Base-by-base conservation (phyloP, 148 eudicot species). In the Persicaria maculosa region DNA sequence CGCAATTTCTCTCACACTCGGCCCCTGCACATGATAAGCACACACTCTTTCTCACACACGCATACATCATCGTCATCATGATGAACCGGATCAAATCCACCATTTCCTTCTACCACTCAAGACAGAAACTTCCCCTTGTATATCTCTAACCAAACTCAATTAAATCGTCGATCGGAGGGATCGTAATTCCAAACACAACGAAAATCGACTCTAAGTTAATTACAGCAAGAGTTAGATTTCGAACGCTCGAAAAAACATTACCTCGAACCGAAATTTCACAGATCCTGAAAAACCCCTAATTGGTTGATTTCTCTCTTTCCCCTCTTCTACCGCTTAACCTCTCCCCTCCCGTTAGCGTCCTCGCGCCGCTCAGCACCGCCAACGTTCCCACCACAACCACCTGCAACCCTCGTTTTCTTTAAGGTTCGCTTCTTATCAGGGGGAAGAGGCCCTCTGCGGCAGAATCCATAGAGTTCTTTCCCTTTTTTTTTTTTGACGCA, bases 21-120 rank as follows among this genome's bases (percentile, higher is more conserved):
- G 79, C 78, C 62, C 97, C 97, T 95, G 98, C 98, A 95, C 83
- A 85, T 81, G 77, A 87, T 72, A 90, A 82, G 88, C 87, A 92
- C 90, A 86, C 92, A 31, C 97, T 91, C 98, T 89, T 87, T 92
- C 97, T 92, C 98, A 90, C 98, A 85, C 98, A 85, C 93, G 86
- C 82, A 85, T 53, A 74, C 81, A 86, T 77, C 86, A 78, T 83
- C 86, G 78, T 82, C 83, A 69, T 85, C 86, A 71, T 84, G 80
- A 73, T 62, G 74, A 65, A 68, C 79, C 77, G 74, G 78, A 59
- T 59, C 80, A 75, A 79, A 80, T 81, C 79, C 88, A 80, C 81
- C 79, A 25, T 62, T 52, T 53, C 47, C 36, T 1, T 76, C 62
- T 54, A 25, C 36, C 52, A 16, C 68, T 61, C 71, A 48, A 20